phyloP scores from a whole-genome alignment of 2,329 filamentous ascomycete species.

The Emydomyces testavorans region DNA sequence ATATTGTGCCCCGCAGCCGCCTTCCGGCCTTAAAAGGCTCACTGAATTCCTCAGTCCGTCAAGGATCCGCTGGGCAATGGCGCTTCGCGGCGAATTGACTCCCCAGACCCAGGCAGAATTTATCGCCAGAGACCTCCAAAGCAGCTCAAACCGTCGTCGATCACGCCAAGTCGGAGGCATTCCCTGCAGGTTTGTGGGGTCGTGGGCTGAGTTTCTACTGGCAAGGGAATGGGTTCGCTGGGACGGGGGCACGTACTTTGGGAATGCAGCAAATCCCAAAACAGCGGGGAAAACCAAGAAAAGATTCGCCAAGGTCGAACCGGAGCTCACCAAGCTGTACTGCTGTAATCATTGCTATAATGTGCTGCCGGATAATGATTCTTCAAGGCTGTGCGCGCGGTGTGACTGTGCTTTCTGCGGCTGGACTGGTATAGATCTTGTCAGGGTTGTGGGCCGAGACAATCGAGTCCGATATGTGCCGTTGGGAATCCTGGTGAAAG shows the following conservation, averaged over 20 bases:
- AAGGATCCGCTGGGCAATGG: slow-evolving; percentile 1
- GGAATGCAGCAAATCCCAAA: background rate
- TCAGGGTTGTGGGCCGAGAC: background rate
- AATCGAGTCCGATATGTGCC: background rate
- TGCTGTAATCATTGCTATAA: background rate
- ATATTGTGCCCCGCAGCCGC: background rate
- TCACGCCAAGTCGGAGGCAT: background rate
- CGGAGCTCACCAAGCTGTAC: background rate
- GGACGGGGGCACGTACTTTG: background rate
- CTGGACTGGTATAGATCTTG: background rate
- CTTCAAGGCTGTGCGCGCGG: background rate
- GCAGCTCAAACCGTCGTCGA: background rate
- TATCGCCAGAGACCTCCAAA: background rate
- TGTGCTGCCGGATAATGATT: background rate
- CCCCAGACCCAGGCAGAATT: background rate
- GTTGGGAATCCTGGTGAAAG: background rate
- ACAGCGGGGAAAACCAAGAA: background rate
- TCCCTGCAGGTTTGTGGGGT: background rate
- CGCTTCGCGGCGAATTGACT: background rate
- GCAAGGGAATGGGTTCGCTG: background rate
- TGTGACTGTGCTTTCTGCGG: background rate
- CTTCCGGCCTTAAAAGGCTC: background rate
- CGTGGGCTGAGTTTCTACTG: background rate
- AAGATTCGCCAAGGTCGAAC: background rate
- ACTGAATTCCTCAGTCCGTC: background rate